Evolutionary conservation across 345 rosid genomes (phyloP).

Genomic region (Brassica cretica): DNA sequence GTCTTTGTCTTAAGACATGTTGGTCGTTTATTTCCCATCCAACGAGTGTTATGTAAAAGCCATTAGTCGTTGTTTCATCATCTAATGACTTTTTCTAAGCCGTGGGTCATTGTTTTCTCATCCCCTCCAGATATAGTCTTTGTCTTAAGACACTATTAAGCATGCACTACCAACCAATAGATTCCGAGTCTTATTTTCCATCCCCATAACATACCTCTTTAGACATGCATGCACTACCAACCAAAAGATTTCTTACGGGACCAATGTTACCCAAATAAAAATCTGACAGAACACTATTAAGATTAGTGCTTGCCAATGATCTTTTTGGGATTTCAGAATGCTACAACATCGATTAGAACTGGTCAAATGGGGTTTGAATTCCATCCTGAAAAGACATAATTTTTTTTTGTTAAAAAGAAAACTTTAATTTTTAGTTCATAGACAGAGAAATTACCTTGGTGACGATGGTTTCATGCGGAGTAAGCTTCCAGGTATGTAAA

Average conservation of each 20-base stretch:
- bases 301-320: not conserved
- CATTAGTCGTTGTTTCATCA: not conserved
- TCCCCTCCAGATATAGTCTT: not conserved
- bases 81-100: not conserved
- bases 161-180: constrained; percentile 1
- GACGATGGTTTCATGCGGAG: not conserved
- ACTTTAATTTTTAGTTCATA: not conserved
- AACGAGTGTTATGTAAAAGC: not conserved
- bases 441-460: not conserved
- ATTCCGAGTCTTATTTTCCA: not conserved
- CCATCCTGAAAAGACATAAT: not conserved
- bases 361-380: not conserved
- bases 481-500: not conserved
- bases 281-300: not conserved
- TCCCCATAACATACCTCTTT: not conserved
- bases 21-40: not conserved
- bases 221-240: not conserved
- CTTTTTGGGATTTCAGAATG: not conserved
- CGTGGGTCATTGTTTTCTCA: not conserved
- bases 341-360: not conserved
- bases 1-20: not conserved
- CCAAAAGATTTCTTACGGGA: not conserved
- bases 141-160: not conserved
- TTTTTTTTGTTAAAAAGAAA: not conserved
- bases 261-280: not conserved